A percentile compares a stretch with the other conserved stretches of the same genome.
These are phyloP conservation scores for Mitragyna speciosa DNA, from an alignment of 257 asterid species.

Conservation along the genomic window DNA sequence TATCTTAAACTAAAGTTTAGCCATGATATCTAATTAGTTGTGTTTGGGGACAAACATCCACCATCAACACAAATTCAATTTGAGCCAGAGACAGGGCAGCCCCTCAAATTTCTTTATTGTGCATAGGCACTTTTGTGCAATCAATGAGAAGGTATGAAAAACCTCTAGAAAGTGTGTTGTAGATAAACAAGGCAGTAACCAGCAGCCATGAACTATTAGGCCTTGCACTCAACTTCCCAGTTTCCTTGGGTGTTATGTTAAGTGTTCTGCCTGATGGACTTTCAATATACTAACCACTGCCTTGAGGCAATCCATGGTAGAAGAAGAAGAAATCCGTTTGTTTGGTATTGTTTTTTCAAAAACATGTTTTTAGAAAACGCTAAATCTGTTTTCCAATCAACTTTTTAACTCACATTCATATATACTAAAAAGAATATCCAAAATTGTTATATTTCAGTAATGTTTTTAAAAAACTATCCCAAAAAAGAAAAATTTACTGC, in stretches of 20 bases:
- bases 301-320: background rate
- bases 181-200: background rate
- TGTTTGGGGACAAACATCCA: background rate
- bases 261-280: background rate
- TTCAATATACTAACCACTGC: background rate
- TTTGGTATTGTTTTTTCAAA: too few species aligned
- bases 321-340: background rate
- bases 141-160: background rate
- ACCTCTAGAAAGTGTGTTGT: background rate
- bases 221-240: background rate
- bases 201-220: too few species aligned
- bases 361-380: too few species aligned
- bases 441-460: too few species aligned
- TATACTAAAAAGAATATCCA: too few species aligned
- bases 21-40: background rate
- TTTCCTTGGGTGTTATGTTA: background rate
- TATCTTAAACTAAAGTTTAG: constrained; percentile 13
- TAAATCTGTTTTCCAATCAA: too few species aligned
- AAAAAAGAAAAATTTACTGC: too few species aligned
- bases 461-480: too few species aligned
- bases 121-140: background rate
- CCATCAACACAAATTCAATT: background rate
- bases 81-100: background rate
- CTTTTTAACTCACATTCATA: too few species aligned
- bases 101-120: background rate